Evolutionary conservation across 2,329 filamentous ascomycete genomes (phyloP), one percentile per base, ranked within the genome.

Genomic region (Falciphora oryzae): DNA sequence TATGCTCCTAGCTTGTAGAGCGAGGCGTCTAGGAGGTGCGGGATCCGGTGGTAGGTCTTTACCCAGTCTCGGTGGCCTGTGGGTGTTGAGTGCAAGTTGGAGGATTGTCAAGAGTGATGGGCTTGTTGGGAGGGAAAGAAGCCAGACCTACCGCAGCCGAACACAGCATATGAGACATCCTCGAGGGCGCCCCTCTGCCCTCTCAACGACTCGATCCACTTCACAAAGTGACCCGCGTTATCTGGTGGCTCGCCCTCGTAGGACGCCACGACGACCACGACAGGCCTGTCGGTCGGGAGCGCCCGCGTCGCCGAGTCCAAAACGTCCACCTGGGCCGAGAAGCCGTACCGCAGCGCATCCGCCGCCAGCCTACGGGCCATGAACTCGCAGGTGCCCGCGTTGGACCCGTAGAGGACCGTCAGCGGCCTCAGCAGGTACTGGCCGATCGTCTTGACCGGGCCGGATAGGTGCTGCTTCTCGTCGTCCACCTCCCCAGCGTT

Each of bases 321-420:
- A 1, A 81, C 79, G 29, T 83, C 80, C 1, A 89, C 78, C 2
- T 75, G 72, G 5, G 84, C 84, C 2, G 74, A 74, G 73, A 87
- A 92, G 0, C 90, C 89, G 69, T n/a, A 7, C 1, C 75, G 73
- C 2, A 77, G 69, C 0, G 89, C 88, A 70, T 86, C 83, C 10
- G 81, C 78, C 0, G 86, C 87, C 13, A 92, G 73, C 32, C 83
- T 79, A 67, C 88, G 83, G 1, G 89, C 86, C 60, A 92, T 80
- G 1, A 86, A 80, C 73, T 92, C 88, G 72, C 90, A 93, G 1
- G 90, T 93, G 0, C 90, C 90, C 2, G 85, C 86, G 72, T 92
- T 92, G 27, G 87, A 90, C 2, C 90, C 90, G 70, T 90, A 93
- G 58, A 88, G 83, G 25, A 93, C 82, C n/a, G 83, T 83, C 67